phyloP scores from a whole-genome alignment of 441 rosid genomes.

The Erodium moschatum region DNA sequence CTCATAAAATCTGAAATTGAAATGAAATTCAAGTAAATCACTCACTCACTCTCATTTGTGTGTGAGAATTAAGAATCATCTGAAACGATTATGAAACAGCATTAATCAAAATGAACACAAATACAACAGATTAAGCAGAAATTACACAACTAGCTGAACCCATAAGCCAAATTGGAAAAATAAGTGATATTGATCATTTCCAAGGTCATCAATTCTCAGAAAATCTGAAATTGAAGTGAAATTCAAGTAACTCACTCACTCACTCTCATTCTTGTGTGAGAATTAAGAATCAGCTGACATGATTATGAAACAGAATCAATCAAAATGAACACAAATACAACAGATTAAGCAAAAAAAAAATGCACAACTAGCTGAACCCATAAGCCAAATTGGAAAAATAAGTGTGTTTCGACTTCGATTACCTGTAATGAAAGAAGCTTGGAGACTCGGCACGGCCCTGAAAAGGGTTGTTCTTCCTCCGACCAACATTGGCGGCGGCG shows the following conservation, averaged over 20 bases:
- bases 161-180: too few species aligned
- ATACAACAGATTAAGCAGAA: background rate
- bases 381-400: background rate
- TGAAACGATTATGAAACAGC: background rate
- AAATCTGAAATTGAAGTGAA: too few species aligned
- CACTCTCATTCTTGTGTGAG: too few species aligned
- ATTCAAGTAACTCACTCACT: too few species aligned
- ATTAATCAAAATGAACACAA: background rate
- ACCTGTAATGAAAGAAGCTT: background rate
- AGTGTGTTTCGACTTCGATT: background rate
- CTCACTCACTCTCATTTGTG: too few species aligned
- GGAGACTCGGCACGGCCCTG: background rate
- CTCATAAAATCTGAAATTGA: background rate
- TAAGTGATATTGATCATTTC: too few species aligned
- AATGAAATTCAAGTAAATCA: background rate
- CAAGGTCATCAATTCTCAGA: too few species aligned
- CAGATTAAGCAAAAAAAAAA: too few species aligned
- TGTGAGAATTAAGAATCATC: background rate
- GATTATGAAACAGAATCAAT: too few species aligned
- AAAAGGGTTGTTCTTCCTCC: background rate
- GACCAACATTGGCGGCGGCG: background rate
- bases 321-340: too few species aligned
- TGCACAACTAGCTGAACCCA: too few species aligned
- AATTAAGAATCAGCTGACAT: too few species aligned
- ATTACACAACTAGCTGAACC: background rate